A percentile compares a stretch with the other conserved stretches of the same genome.
phyloP scores from a whole-genome alignment of 2,329 filamentous ascomycete genomes.

The Claviceps capensis region DNA sequence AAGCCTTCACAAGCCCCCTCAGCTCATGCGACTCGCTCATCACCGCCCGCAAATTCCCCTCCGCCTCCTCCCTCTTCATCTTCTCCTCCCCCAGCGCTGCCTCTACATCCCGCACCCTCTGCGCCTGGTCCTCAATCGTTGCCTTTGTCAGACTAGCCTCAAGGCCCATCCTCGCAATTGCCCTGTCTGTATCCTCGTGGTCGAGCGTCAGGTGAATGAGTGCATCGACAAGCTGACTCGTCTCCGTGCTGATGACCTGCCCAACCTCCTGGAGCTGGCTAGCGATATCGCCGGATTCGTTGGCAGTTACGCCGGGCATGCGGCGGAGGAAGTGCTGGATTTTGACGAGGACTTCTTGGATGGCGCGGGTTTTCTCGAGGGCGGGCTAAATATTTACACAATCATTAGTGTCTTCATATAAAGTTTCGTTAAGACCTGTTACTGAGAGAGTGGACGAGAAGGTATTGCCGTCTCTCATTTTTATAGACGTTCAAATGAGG shows the following conservation, averaged over 20 bases:
- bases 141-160: conserved; percentile 24
- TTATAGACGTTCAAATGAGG: background rate
- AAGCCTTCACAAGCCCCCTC: conserved; percentile 14
- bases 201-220: conserved; percentile 23
- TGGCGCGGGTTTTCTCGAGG: conserved; percentile 19
- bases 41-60: conserved; percentile 15
- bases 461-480: no score
- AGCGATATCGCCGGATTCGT: conserved; percentile 21
- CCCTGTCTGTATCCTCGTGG: conserved; percentile 24
- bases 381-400: conserved; percentile 15
- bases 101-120: conserved; percentile 18
- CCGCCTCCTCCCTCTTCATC: conserved; percentile 16
- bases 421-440: background rate
- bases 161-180: conserved; percentile 24
- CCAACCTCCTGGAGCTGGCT: conserved; percentile 23
- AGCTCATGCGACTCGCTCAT: conserved; percentile 6
- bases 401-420: no score
- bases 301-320: conserved; percentile 24
- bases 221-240: conserved; percentile 24
- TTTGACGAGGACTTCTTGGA: conserved; percentile 23
- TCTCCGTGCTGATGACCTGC: conserved; percentile 24
- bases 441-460: background rate
- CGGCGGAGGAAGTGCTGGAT: conserved; percentile 25
- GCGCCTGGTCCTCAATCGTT: conserved; percentile 18
- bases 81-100: conserved; percentile 19